These are phyloP conservation scores for Hyaloperonospora brassicae DNA, from an alignment of 352 stramenopile species.

Conservation along the genomic window DNA sequence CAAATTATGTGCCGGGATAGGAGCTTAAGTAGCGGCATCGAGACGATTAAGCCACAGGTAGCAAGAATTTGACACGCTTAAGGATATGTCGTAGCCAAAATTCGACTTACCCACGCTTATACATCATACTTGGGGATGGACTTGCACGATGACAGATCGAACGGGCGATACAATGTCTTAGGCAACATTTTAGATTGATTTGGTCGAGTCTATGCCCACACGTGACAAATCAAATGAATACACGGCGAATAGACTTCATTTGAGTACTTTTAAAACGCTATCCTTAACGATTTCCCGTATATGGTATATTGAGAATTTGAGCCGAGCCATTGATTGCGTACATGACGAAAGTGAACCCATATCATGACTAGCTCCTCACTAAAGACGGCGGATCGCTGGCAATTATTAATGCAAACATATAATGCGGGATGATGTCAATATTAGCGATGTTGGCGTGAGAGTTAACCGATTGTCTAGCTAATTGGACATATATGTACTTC, in stretches of 20 bases:
- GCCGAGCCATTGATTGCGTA: not conserved
- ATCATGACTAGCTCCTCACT: not conserved
- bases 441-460: not conserved
- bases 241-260: not conserved
- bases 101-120: not conserved
- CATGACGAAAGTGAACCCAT: not conserved
- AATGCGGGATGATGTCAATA: not conserved
- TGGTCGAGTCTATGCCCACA: not conserved
- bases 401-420: not conserved
- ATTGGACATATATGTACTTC: not conserved
- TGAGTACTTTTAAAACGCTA: not conserved
- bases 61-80: not conserved
- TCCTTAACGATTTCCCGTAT: not conserved
- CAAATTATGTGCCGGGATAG: not conserved
- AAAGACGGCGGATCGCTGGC: not conserved
- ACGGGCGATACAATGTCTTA: not conserved
- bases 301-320: not conserved
- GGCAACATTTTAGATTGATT: not conserved
- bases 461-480: not conserved
- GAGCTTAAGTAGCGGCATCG: not conserved
- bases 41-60: too few species aligned
- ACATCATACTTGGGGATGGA: not conserved
- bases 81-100: not conserved
- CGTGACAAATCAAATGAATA: not conserved
- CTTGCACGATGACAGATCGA: not conserved